phyloP scores from a whole-genome alignment of 208 protist genomes.

The Trypanosoma cruzi region DNA sequence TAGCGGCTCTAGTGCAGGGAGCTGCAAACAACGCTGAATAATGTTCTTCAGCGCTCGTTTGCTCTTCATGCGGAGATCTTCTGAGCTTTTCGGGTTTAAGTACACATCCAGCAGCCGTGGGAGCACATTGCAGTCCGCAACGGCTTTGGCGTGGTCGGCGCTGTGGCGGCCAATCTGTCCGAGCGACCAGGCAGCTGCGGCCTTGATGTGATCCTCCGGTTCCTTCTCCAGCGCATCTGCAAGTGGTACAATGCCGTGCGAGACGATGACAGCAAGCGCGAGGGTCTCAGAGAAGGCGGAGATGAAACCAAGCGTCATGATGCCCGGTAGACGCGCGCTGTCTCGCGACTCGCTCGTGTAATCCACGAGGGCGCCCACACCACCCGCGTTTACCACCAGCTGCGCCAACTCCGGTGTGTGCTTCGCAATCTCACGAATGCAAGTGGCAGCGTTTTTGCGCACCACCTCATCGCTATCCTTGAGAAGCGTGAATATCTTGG shows the following conservation, averaged over 20 bases:
- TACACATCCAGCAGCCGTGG: conserved; percentile 93
- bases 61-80: conserved; percentile 96
- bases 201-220: conserved; percentile 96
- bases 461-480: conserved; percentile 96
- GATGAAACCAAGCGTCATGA: conserved; percentile 99
- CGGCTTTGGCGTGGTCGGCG: conserved; percentile 96
- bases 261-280: conserved; percentile 96
- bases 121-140: conserved; percentile 97
- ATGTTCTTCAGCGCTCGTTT: conserved; percentile 97
- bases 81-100: conserved; percentile 84
- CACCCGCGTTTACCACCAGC: conserved; percentile 97
- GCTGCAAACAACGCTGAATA: conserved; percentile 96
- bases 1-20: conserved; percentile 96
- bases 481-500: conserved; percentile 95
- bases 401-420: conserved; percentile 98
- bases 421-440: conserved; percentile 98
- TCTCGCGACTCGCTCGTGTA: conserved; percentile 95
- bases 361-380: conserved; percentile 97
- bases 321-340: conserved; percentile 94
- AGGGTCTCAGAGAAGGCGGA: conserved; percentile 97
- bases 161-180: conserved; percentile 97
- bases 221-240: conserved; percentile 93
- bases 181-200: conserved; percentile 93
- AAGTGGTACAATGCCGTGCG: conserved; percentile 93
- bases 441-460: conserved; percentile 97